Evolutionary conservation across 257 asterid species (phyloP), one percentile per base, ranked within the genome.

Genomic region (Echium plantagineum): DNA sequence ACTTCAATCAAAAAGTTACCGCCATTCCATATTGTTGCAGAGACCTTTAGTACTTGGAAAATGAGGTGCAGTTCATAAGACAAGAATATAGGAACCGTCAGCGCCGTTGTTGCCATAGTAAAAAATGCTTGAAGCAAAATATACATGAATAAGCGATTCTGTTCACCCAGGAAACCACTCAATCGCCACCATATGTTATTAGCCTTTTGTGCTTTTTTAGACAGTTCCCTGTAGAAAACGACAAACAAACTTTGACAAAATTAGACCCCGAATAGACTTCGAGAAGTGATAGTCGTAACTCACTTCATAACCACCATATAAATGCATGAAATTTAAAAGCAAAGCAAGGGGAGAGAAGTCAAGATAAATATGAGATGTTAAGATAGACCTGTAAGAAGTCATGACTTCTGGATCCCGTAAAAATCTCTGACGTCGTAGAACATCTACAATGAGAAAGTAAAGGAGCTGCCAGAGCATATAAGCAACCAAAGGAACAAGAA

Each of bases 161-260:
- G 85, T 60, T 89, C 96, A 61, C 99, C 99, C 0, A 93, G 94
- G 75, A 93, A 58, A 63, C 97, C 97, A 19, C 97, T 93, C 35
- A 89, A 32, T 13, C 97, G 90, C 99, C 99, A 93, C 99, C 97
- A 93, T 18, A 71, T 0, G 52, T 84, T 93, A 77, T 89, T 89
- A 3, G 97, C 99, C 76, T 93, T 93, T 73, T 86, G 88, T 55
- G 99, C 99, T 28, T 89, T 89, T 59, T 93, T 89, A 2, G 97
- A 89, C 24, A 93, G 87, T 73, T 93, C 99, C 81, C 96, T 89
- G 65, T 28, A 7, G 46, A 28, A 31, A 18, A 46, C 6, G 53
- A 71, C 60, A 49, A 17, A 63, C 52, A 28, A 66, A 54, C 9
- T 52, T 24, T 31, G 28, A 42, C 15, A 57, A 13, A 9, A 35